These are phyloP conservation scores for Calonectria henricotiae DNA, from an alignment of 2,329 filamentous ascomycete species.

Conservation along the genomic window DNA sequence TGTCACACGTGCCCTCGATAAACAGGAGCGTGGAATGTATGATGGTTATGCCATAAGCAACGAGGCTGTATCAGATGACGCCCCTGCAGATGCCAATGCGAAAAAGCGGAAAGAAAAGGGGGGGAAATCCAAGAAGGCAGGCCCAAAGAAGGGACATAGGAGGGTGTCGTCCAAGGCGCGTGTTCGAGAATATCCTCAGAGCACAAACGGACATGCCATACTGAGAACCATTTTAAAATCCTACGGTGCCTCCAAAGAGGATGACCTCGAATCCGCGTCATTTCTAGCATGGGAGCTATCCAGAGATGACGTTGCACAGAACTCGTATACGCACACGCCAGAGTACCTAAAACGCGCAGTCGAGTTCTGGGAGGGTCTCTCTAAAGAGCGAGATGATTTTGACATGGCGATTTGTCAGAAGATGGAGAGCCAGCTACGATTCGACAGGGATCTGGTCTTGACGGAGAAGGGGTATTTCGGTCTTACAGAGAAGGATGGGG, in stretches of 20 bases:
- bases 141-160: not conserved
- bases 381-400: not conserved
- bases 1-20: not conserved
- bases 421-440: slow-evolving; percentile 1
- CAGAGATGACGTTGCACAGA: not conserved
- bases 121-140: not conserved
- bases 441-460: not conserved
- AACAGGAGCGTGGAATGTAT: slow-evolving; percentile 8
- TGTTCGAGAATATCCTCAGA: not conserved
- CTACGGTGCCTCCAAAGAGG: not conserved
- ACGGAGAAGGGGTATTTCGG: slow-evolving; percentile 16
- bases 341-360: slow-evolving; percentile 1
- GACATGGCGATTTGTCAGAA: slow-evolving; percentile 1
- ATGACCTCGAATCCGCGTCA: not conserved
- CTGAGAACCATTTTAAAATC: not conserved
- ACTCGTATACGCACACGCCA: not conserved
- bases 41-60: slow-evolving; percentile 3
- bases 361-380: not conserved
- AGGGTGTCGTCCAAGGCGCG: not conserved
- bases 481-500: not conserved
- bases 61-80: not conserved
- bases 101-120: not conserved
- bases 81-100: not conserved
- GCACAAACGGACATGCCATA: slow-evolving; percentile 14
- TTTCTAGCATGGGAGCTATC: slow-evolving; percentile 16